A percentile compares a stretch with the other conserved stretches of the same genome.
Evolutionary conservation across 352 stramenopile genomes (phyloP).

Genomic region (Phytophthora foliorum): DNA sequence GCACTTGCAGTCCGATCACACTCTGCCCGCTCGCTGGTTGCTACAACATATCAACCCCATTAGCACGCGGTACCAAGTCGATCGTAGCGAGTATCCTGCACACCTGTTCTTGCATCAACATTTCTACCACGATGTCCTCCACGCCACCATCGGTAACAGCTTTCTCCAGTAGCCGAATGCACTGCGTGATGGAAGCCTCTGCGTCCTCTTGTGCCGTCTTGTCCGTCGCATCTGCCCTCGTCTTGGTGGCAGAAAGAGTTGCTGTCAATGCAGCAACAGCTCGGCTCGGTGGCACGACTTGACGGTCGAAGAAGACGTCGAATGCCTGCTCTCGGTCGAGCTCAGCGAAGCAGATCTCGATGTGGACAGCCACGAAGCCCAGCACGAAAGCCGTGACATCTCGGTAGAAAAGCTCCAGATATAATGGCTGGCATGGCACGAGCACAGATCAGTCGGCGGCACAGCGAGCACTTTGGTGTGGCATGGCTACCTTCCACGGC

Average conservation of each 20-base stretch:
- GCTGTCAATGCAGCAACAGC: constrained; percentile 44
- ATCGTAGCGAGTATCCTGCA: constrained; percentile 1
- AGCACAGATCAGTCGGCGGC: background rate
- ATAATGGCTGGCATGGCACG: constrained; percentile 45
- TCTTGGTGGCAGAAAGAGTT: constrained; percentile 45
- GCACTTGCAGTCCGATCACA: constrained; percentile 40
- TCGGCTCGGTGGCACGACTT: constrained; percentile 45
- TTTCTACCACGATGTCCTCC: constrained; percentile 38
- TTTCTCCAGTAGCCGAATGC: constrained; percentile 55
- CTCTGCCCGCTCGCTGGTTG: constrained; percentile 18
- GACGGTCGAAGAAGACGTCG: constrained; percentile 67
- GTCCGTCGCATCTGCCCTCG: background rate
- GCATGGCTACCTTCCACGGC: constrained; percentile 55
- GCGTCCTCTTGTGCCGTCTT: constrained; percentile 36
- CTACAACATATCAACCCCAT: constrained; percentile 9
- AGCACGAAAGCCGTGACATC: constrained; percentile 65
- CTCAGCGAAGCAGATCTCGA: constrained; percentile 60
- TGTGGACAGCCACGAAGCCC: constrained; percentile 58
- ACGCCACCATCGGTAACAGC: constrained; percentile 38
- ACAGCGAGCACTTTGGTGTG: background rate
- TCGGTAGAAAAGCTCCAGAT: constrained; percentile 64
- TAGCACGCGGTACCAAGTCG: background rate
- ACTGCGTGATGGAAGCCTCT: constrained; percentile 52
- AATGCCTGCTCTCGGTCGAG: constrained; percentile 53
- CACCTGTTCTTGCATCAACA: constrained; percentile 51